Evolutionary conservation across 116 monocot species (phyloP).

Genomic region (Iris pallida): DNA sequence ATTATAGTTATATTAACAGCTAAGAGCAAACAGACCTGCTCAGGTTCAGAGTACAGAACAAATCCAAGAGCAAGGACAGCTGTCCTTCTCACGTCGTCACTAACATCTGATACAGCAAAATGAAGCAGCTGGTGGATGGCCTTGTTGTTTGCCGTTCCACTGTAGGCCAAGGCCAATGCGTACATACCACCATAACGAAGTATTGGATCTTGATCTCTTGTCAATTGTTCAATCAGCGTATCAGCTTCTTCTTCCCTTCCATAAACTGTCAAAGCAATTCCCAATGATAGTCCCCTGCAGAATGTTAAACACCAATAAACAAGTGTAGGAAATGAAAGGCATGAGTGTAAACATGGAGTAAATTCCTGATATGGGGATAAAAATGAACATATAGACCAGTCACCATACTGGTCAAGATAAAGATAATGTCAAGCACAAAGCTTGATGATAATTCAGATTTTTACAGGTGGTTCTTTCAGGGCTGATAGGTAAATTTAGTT

Average conservation of each 20-base stretch:
- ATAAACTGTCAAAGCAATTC: slow-evolving; percentile 95
- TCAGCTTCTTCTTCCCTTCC: slow-evolving; percentile 98
- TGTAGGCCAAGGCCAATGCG: slow-evolving; percentile 89
- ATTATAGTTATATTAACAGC: not conserved
- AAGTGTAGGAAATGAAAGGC: not conserved
- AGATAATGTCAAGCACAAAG: too few relatives aligned
- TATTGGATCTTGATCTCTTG: slow-evolving; percentile 98
- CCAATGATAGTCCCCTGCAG: slow-evolving; percentile 80
- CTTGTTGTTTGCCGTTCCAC: slow-evolving; percentile 96
- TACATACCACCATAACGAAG: slow-evolving; percentile 99
- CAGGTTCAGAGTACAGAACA: slow-evolving; percentile 93
- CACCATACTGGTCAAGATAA: too few relatives aligned
- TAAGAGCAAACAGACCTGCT: slow-evolving; percentile 53
- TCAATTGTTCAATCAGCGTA: slow-evolving; percentile 93
- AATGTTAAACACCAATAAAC: slow-evolving; percentile 5
- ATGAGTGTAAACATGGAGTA: not conserved
- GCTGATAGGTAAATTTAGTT: too few relatives aligned
- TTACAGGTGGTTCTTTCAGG: too few relatives aligned
- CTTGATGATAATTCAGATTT: too few relatives aligned
- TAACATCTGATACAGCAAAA: slow-evolving; percentile 99
- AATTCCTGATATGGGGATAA: too few relatives aligned
- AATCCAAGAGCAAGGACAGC: slow-evolving; percentile 98
- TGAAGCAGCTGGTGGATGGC: slow-evolving; percentile 97
- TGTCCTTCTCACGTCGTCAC: slow-evolving; percentile 98
- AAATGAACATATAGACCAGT: too few relatives aligned